Evolutionary conservation across 2,329 filamentous ascomycete species (phyloP).

Genomic region (Davidsoniella australis): DNA sequence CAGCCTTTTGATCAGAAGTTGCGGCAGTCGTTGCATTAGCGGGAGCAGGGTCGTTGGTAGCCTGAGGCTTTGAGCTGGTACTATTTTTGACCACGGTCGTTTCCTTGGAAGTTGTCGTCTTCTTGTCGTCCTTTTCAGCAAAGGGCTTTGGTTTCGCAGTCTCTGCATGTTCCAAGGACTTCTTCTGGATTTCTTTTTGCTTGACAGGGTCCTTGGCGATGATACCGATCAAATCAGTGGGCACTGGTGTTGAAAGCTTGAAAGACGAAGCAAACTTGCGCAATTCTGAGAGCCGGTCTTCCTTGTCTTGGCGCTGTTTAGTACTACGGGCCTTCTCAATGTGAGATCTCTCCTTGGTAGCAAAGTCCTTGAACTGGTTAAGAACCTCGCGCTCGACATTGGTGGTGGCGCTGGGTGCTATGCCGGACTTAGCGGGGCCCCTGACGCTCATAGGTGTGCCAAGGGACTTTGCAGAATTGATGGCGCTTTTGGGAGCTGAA

Average conservation of each 20-base stretch:
- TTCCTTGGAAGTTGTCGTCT: constrained; percentile 25
- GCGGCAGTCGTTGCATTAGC: constrained; percentile 19
- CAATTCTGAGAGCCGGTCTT: constrained; percentile 80
- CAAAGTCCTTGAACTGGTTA: constrained; percentile 47
- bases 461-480: constrained; percentile 14
- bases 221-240: constrained; percentile 79
- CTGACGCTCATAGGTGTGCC: constrained; percentile 24
- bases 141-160: constrained; percentile 17
- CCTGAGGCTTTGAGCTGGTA: not conserved
- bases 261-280: constrained; percentile 91
- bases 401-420: constrained; percentile 35
- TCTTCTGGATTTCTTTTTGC: constrained; percentile 78
- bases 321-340: constrained; percentile 38
- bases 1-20: not conserved
- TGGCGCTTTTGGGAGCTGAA: constrained; percentile 2
- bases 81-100: constrained; percentile 8
- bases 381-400: constrained; percentile 46
- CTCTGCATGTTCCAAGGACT: constrained; percentile 36
- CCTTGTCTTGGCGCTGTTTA: constrained; percentile 60
- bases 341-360: constrained; percentile 35
- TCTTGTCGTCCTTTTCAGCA: constrained; percentile 26
- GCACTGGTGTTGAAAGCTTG: constrained; percentile 85
- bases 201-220: constrained; percentile 93
- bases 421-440: constrained; percentile 23
- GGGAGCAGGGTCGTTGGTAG: constrained; percentile 19